Conservation (phyloP, 257 asterid genomes). For the Thymus quinquecostatus region DNA sequence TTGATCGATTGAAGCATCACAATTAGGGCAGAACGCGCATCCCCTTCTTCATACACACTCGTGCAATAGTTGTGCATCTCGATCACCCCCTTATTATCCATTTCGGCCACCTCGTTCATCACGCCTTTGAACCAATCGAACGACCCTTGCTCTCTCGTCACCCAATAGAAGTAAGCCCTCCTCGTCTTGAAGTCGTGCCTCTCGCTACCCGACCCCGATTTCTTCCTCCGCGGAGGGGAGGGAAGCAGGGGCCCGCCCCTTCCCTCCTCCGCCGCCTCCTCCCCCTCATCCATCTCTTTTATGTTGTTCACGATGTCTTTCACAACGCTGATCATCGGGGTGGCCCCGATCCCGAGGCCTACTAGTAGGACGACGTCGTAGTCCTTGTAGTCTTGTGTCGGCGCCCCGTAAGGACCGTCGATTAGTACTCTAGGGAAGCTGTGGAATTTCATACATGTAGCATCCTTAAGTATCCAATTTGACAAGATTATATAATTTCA, state of each 20-base stretch:
- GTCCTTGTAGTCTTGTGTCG: conserved; percentile 95
- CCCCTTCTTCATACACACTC: conserved; percentile 87
- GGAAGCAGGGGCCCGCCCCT: background rate
- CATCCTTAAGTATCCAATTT: too few relatives aligned
- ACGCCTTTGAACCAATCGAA: conserved; percentile 92
- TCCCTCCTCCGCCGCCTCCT: conserved; percentile 51
- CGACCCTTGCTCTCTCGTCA: conserved; percentile 85
- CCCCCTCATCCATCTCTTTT: conserved; percentile 62
- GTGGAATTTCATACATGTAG: background rate
- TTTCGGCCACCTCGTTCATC: conserved; percentile 84
- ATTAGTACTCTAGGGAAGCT: conserved; percentile 77
- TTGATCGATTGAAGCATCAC: conserved; percentile 84
- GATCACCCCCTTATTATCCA: conserved; percentile 67
- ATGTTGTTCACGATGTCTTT: conserved; percentile 89
- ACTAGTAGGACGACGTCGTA: conserved; percentile 81
- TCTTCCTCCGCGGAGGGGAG: background rate
- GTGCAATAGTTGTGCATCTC: conserved; percentile 95
- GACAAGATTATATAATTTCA: too few relatives aligned
- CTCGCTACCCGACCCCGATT: conserved; percentile 34
- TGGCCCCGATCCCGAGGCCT: conserved; percentile 86
- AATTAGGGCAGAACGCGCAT: conserved; percentile 85
- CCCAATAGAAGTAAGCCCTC: conserved; percentile 90
- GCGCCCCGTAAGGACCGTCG: conserved; percentile 95
- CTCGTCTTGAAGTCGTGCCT: conserved; percentile 56
- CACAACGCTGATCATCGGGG: conserved; percentile 91